These are phyloP conservation scores for Mycena kentingensis DNA, from an alignment of 768 basidiomycete species.

Conservation along the genomic window DNA sequence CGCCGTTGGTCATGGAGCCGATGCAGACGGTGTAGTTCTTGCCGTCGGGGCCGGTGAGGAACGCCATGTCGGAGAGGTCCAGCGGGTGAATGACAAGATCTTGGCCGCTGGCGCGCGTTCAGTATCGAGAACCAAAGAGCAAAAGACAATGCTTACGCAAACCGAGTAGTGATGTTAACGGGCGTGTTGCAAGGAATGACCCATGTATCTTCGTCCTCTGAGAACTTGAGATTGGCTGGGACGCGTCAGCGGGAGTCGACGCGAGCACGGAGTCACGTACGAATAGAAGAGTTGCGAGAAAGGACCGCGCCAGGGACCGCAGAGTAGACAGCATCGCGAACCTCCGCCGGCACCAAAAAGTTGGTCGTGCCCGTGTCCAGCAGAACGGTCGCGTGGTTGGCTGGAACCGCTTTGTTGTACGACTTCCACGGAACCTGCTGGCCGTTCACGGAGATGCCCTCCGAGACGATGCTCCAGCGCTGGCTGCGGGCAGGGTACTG, in stretches of 20 bases:
- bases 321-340: conserved; percentile 42
- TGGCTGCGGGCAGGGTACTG: conserved; percentile 37
- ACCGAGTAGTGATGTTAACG: conserved; percentile 36
- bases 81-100: conserved; percentile 46
- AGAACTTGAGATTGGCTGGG: conserved; percentile 20
- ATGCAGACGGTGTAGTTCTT: conserved; percentile 42
- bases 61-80: conserved; percentile 38
- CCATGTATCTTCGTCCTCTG: conserved; percentile 35
- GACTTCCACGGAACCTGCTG: conserved; percentile 32
- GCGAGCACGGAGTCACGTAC: not conserved
- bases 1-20: conserved; percentile 34
- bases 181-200: conserved; percentile 40
- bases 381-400: conserved; percentile 36
- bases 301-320: conserved; percentile 37
- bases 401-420: conserved; percentile 30
- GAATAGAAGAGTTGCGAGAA: conserved; percentile 17
- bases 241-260: not conserved
- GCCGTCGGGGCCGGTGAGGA: conserved; percentile 28
- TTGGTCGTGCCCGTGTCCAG: conserved; percentile 48
- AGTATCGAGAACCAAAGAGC: not conserved
- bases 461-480: conserved; percentile 46
- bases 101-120: conserved; percentile 26
- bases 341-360: conserved; percentile 35
- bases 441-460: conserved; percentile 39
- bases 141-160: conserved; percentile 35